Conservation (phyloP, 2,329 filamentous ascomycete species). For the Pyrenophora tritici-repentis region DNA sequence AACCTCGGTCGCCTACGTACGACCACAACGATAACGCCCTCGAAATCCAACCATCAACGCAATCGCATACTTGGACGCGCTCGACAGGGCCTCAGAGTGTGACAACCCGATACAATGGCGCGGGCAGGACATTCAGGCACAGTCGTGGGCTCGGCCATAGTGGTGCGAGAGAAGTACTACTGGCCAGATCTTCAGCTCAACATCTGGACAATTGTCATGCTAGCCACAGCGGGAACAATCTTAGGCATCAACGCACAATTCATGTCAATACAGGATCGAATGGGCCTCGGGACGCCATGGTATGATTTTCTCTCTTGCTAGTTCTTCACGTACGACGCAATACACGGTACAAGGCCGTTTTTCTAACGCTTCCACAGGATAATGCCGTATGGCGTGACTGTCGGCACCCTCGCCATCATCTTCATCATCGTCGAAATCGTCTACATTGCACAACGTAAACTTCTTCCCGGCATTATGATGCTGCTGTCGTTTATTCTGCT, state of each 20-base stretch:
- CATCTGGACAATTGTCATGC: constrained; percentile 67
- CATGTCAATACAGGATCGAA: constrained; percentile 61
- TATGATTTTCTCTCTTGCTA: constrained; percentile 40
- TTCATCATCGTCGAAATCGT: constrained; percentile 64
- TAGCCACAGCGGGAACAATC: constrained; percentile 61
- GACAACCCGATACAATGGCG: constrained; percentile 38
- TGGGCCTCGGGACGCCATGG: constrained; percentile 65
- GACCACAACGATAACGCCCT: background rate
- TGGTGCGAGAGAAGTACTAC: constrained; percentile 60
- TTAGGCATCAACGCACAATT: constrained; percentile 66
- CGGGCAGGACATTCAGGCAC: constrained; percentile 40
- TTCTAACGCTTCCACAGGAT: constrained; percentile 53
- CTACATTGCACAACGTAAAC: constrained; percentile 60
- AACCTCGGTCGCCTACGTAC: background rate
- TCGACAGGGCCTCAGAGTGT: constrained; percentile 1
- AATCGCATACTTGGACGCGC: background rate
- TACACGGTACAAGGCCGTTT: background rate
- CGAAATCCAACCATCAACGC: background rate
- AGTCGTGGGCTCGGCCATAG: constrained; percentile 47
- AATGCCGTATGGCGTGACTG: constrained; percentile 66
- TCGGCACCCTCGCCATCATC: constrained; percentile 60
- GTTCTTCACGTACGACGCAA: constrained; percentile 2
- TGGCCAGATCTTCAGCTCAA: constrained; percentile 70
- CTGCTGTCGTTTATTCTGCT: constrained; percentile 65
- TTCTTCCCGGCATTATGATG: constrained; percentile 64